phyloP scores from a whole-genome alignment of 2,329 filamentous ascomycete genomes.

The Diaporthe sp. region DNA sequence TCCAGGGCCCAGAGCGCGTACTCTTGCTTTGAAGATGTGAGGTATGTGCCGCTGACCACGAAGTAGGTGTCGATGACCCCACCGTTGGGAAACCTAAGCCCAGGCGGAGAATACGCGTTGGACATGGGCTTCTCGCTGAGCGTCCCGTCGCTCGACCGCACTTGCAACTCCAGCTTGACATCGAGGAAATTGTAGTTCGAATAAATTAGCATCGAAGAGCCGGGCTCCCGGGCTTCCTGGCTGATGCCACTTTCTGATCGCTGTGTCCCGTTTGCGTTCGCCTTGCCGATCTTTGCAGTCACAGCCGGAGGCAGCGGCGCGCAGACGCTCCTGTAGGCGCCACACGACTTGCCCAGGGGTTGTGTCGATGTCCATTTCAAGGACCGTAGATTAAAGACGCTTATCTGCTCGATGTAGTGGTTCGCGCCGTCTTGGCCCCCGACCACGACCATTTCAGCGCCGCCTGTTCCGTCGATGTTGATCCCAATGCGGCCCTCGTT shows the following conservation, averaged over 20 bases:
- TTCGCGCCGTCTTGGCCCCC: conserved; percentile 98
- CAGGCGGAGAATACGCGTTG: conserved; percentile 87
- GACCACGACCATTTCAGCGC: conserved; percentile 96
- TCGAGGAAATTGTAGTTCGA: conserved; percentile 99
- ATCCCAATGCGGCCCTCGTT: conserved; percentile 92
- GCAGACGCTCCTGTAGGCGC: conserved; percentile 95
- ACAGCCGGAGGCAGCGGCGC: conserved; percentile 80
- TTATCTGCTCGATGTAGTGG: conserved; percentile 99
- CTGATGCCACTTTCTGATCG: conserved; percentile 61
- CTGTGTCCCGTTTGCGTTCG: conserved; percentile 57
- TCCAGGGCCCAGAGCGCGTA: conserved; percentile 98
- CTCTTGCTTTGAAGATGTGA: conserved; percentile 98
- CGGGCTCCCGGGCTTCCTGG: conserved; percentile 68
- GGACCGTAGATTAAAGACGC: conserved; percentile 95
- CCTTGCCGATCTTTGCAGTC: conserved; percentile 74
- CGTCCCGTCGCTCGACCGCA: conserved; percentile 85
- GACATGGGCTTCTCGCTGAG: conserved; percentile 91
- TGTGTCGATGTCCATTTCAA: conserved; percentile 96
- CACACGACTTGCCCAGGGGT: conserved; percentile 89
- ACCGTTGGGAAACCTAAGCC: conserved; percentile 94
- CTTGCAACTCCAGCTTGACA: conserved; percentile 94
- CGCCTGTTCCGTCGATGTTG: conserved; percentile 89
- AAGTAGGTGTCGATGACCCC: conserved; percentile 97
- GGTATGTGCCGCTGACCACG: conserved; percentile 95
- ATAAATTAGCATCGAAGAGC: conserved; percentile 91